Evolutionary conservation across 345 rosid genomes (phyloP), one percentile per base, ranked within the genome.

Genomic region (Ailanthus altissimus): DNA sequence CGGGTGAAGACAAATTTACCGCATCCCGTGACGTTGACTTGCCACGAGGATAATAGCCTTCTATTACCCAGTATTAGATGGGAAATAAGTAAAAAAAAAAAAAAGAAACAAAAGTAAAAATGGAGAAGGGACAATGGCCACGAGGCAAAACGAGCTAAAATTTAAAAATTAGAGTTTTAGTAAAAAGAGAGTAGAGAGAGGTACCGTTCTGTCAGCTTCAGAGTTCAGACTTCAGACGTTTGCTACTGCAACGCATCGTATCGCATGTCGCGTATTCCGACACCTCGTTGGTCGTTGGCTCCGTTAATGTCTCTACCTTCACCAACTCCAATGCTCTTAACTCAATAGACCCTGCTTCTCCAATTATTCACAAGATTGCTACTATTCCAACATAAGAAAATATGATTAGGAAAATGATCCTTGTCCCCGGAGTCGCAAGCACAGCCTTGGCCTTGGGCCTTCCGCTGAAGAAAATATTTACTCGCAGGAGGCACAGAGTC

Each of bases 281-380:
- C 73, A 56, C 79, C 79, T 80, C 73, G 76, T 70, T 56, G 72
- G 76, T 70, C 69, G 53, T 46, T 56, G 75, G 60, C 73, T 54
- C 74, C 68, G 79, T 80, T 36, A 51, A 28, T 62, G 67, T 75
- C 75, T 38, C 72, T 36, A 47, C 23, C 68, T 63, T 70, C 67
- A 32, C 72, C 6, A 3, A n/a, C 45, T 40, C 60, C 68, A 8
- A 64, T 70, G 75, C n/a, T 26, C 28, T n/a, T 8, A 65, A 8
- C 15, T 25, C 23, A 49, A 3, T 3, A 20, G 56, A 45, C 10
- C 10, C 21, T 57, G 21, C 11, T 58, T 13, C 42, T 28, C 3
- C 11, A 10, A 21, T 32, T 56, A 75, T 53, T 75, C 28, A 56
- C 67, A 18, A 12, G 8, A 66, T 43, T 57, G 58, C 79, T 46